Evolutionary conservation across 202 grass and related monocot genomes (phyloP), one percentile per base, ranked within the genome.

Genomic region (Setaria viridis): DNA sequence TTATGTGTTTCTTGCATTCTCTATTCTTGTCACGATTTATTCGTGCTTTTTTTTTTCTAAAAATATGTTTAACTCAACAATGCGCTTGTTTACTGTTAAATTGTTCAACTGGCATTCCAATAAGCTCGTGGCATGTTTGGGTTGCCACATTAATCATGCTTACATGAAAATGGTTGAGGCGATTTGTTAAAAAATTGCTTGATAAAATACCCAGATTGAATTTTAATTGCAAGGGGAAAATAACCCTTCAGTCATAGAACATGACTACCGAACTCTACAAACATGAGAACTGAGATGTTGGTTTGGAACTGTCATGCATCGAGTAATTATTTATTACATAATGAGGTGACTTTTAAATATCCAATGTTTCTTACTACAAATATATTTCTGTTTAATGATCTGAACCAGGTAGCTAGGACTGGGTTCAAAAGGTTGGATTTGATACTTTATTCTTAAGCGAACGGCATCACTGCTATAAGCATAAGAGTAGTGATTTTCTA

Each of bases 11-110:
- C 11, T 58, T 70, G 8, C 17, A 75, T 64, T 76, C 1, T 62
- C 66, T 76, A 17, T 78, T 79, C 50, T 20, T 82, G 53, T 77
- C n/a, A 17, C 11, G 7, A 37, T 67, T 57, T 55, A 41, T 41
- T 41, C 39, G 6, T 41, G 39, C 4, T 3, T 37, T 3, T 37
- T 3, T 37, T 37, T 37, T 37, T 37, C 39, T 41, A 41, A 41
- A 41, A 21, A 50, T 15, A 33, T 16, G 32, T 17, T 51, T 30
- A 4, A 16, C 49, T 21, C 0, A 12, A 7, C 35, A 77, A 50
- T 49, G 45, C 25, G 60, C 8, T 5, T 35, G 12, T 16, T 51
- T 72, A 56, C 8, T 62, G 15, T 9, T 53, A n/a, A 39, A 34
- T 4, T 59, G 15, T 78, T 79, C 42, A 79, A 13, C 11, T 63